Evolutionary conservation across 2,329 filamentous ascomycete species (phyloP).

Genomic region (Nothophoma quercina): DNA sequence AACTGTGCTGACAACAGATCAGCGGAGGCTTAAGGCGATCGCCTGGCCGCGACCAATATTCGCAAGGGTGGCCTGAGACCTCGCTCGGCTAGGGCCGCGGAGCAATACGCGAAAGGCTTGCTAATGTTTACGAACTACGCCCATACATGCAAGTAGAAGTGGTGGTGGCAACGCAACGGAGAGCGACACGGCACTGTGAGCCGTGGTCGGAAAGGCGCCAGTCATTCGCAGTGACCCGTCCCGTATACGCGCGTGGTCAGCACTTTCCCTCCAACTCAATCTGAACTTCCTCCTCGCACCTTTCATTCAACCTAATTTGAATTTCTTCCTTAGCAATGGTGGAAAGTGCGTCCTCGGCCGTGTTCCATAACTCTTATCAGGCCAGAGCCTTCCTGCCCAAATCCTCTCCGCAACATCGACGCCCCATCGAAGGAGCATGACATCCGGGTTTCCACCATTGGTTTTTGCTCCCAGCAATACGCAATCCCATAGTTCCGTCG

Average conservation of each 20-base stretch:
- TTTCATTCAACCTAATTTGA: too few relatives aligned
- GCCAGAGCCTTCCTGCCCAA: slow-evolving; percentile 14
- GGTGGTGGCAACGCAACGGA: too few relatives aligned
- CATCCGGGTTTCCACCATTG: background rate
- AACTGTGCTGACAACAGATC: background rate
- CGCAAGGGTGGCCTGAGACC: background rate
- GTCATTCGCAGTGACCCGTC: background rate
- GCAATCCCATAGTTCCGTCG: slow-evolving; percentile 15
- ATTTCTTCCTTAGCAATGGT: too few relatives aligned
- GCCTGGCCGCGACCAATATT: slow-evolving; percentile 2
- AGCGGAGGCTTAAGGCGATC: background rate
- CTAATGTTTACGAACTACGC: background rate
- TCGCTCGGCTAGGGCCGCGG: background rate
- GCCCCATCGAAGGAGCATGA: slow-evolving; percentile 14
- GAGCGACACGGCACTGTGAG: too few relatives aligned
- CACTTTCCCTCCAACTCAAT: too few relatives aligned
- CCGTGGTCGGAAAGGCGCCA: background rate
- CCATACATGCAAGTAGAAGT: too few relatives aligned
- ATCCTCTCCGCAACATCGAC: slow-evolving; percentile 13
- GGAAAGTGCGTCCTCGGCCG: background rate
- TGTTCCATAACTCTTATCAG: slow-evolving; percentile 7
- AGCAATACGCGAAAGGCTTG: background rate
- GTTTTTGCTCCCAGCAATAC: slow-evolving; percentile 1
- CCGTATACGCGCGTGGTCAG: background rate
- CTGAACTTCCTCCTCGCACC: too few relatives aligned